phyloP scores from a whole-genome alignment of 768 basidiomycete genomes.

The Kwoniella bestiolae region DNA sequence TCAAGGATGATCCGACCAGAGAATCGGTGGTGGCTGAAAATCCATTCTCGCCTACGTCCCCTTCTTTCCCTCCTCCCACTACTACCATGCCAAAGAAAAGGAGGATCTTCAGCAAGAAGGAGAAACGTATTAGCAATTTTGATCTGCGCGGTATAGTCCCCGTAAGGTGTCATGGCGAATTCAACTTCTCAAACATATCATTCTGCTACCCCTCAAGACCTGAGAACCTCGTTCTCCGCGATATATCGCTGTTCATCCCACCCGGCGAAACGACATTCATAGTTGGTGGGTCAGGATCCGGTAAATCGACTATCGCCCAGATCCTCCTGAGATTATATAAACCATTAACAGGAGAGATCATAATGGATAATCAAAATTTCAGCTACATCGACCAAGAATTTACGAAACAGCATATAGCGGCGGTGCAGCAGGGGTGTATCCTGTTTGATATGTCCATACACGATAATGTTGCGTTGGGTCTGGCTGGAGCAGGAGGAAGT shows the following conservation, averaged over 20 bases:
- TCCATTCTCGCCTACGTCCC: constrained; percentile 35
- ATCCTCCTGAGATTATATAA: constrained; percentile 75
- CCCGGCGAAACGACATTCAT: constrained; percentile 76
- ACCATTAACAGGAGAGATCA: constrained; percentile 67
- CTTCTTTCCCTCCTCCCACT: neutral
- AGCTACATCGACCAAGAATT: constrained; percentile 72
- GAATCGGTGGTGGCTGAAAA: constrained; percentile 4
- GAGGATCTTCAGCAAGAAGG: neutral
- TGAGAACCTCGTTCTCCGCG: constrained; percentile 64
- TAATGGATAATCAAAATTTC: constrained; percentile 81
- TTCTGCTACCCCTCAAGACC: constrained; percentile 78
- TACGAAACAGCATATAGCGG: constrained; percentile 71
- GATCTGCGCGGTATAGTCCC: constrained; percentile 74
- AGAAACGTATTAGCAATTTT: constrained; percentile 18
- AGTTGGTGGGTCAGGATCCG: constrained; percentile 76
- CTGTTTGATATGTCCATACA: constrained; percentile 78
- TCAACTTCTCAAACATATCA: constrained; percentile 65
- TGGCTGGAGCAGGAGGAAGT: constrained; percentile 61
- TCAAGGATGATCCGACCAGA: constrained; percentile 57
- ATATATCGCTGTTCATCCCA: constrained; percentile 72
- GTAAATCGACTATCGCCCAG: constrained; percentile 73
- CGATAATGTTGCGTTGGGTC: constrained; percentile 83
- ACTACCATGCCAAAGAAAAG: neutral
- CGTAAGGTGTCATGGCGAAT: constrained; percentile 69
- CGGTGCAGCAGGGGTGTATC: constrained; percentile 76